These are phyloP conservation scores for Vitis labrusca DNA, from an alignment of 164 flowering plant genomes.

Conservation along the genomic window DNA sequence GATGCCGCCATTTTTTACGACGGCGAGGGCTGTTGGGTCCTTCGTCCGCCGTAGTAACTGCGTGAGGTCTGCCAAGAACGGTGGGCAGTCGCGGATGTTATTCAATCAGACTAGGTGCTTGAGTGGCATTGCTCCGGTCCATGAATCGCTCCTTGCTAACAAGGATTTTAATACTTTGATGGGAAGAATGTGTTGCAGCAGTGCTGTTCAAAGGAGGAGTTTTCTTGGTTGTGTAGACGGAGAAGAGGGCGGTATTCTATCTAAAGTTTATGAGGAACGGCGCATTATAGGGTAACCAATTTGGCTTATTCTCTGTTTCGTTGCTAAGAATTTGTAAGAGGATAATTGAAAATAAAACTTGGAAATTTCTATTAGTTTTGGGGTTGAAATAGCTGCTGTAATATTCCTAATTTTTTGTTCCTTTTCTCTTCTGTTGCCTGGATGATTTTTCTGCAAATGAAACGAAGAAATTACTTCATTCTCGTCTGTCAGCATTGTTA, in stretches of 20 bases:
- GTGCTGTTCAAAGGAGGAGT: slow-evolving; percentile 44
- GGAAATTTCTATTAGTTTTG: too few species aligned
- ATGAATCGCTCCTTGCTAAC: slow-evolving; percentile 1
- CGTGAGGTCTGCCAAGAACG: slow-evolving; percentile 6
- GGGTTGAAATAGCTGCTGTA: too few species aligned
- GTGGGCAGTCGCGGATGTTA: slow-evolving; percentile 8
- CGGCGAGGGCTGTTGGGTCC: slow-evolving; percentile 37
- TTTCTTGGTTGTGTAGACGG: slow-evolving; percentile 88
- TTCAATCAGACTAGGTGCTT: slow-evolving; percentile 26
- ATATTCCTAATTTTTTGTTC: too few species aligned
- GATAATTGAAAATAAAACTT: too few species aligned
- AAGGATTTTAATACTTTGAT: slow-evolving; percentile 4
- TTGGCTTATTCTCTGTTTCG: background rate
- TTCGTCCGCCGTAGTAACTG: slow-evolving; percentile 28
- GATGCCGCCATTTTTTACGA: slow-evolving; percentile 45
- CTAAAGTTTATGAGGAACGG: slow-evolving; percentile 74
- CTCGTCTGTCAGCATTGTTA: too few species aligned
- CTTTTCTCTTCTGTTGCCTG: too few species aligned
- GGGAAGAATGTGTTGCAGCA: slow-evolving; percentile 1
- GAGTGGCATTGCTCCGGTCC: slow-evolving; percentile 29
- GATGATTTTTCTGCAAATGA: too few species aligned
- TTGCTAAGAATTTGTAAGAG: background rate
- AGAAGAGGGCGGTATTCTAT: slow-evolving; percentile 60
- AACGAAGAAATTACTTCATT: too few species aligned
- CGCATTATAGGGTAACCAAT: slow-evolving; percentile 69